Base-by-base conservation (phyloP, 371 early-diverging fungal genomes). In the Mucor piriformis region DNA sequence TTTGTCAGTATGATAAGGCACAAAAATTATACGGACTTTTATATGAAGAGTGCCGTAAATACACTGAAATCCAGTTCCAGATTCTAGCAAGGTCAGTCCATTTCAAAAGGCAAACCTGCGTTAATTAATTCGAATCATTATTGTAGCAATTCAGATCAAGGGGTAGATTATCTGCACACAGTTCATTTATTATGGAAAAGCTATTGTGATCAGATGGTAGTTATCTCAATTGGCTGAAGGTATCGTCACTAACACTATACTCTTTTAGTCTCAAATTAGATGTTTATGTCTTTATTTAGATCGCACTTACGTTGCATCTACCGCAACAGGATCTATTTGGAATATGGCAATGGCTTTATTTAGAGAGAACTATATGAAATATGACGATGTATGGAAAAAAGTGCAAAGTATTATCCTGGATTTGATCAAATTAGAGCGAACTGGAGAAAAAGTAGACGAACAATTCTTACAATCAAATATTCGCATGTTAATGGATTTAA, bases 231-330 rank as follows among this genome's bases (percentile, higher is more conserved):
- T 10, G n/a, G 38, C 0, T 47, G 6, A n/a, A 10, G 29, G 1
- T n/a, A 16, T 46, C 8, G n/a, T 0, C 3, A 11, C 18, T 43
- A 8, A 53, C 52, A 13, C 13, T 16, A 7, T 54, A 3, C 18
- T 16, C 38, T 4, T 8, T 4, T 43, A 89, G 89, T 79, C 83
- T 21, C 84, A 91, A 79, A 90, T 95, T 16, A 77, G 92, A 32
- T 88, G 88, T 63, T 82, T 97, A 15, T 95, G 95, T 64, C 75
- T 95, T 42, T 94, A 94, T 59, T 76, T 97, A 42, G 97, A 97
- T 75, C 91, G 97, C 25, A 93, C 94, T 0, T 93, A 90, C 62
- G 90, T 91, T 15, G 70, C 92, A 23, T 86, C 91, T 29, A 84
- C 84, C 0, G 58, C 86, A 13, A 82, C 85, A n/a, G 79, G 80